Base-by-base conservation (phyloP, 495 filamentous ascomycete species). In the Penicillium atrosanguineum region DNA sequence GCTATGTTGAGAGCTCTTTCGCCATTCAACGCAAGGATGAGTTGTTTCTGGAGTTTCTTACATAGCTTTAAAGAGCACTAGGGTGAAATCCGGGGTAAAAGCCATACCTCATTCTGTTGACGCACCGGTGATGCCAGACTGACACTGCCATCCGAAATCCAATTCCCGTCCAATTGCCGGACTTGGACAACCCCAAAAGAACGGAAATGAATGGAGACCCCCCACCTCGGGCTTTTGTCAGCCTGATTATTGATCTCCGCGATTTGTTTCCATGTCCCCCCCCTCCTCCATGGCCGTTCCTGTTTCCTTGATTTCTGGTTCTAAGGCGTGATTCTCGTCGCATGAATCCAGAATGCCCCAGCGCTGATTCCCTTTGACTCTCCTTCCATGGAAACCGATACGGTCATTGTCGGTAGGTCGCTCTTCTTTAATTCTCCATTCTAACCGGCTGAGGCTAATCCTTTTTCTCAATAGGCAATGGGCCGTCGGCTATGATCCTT, bases 401-500 rank as follows among this genome's bases (percentile, higher is more conserved):
- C 75, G 52, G 67, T 78, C 52, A 73, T 78, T 61, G 65, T 78
- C 65, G 75, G 75, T 76, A 75, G 55, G 72, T 69, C 23, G 5
- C 53, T 52, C 52, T 57, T 57, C 63, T 25, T 28, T 36, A 15
- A 28, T 44, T 34, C 31, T 23, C 44, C n/a, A 40, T 60, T 60
- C 31, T 53, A 29, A 46, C 59, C 53, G 41, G 42, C 40, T 26
- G 43, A 44, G 43, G 42, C 56, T 59, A 26, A 59, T 34, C 25
- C 20, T 28, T 28, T 23, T 38, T 48, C 16, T 11, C 7, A 45
- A 39, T 46, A 78, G 85, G 85, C 50, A 86, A 85, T 59, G 85
- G 85, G 31, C 85, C 85, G 46, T 81, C 85, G 29, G 80, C 85
- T 53, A 78, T 88, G 64, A 81, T 87, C 62, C 75, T 88, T 21